These are phyloP conservation scores for Syzygium syzygioides DNA, from an alignment of 441 rosid species.

Conservation along the genomic window DNA sequence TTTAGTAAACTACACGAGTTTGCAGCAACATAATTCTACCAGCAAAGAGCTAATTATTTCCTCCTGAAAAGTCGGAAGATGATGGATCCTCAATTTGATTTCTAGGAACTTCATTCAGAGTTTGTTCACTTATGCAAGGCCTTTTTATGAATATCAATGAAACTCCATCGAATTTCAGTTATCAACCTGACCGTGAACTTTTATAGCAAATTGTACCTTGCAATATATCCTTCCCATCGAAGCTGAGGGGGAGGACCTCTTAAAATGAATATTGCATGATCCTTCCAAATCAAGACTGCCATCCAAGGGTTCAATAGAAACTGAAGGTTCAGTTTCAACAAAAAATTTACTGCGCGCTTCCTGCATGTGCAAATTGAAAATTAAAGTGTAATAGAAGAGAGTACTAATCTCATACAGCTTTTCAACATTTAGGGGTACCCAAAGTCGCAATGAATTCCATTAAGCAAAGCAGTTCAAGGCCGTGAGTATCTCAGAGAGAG, in stretches of 20 bases:
- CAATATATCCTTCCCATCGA: constrained; percentile 65
- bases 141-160: neutral
- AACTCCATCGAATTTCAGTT: neutral
- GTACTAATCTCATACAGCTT: neutral
- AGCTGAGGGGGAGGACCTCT: constrained; percentile 47
- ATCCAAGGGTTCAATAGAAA: constrained; percentile 47
- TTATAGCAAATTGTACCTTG: constrained; percentile 48
- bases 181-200: neutral
- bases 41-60: neutral
- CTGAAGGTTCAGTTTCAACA: constrained; percentile 63
- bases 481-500: neutral
- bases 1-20: neutral
- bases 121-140: neutral
- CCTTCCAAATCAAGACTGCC: constrained; percentile 76
- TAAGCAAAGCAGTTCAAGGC: neutral
- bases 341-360: constrained; percentile 79
- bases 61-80: neutral
- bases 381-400: neutral
- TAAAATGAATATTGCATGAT: constrained; percentile 50
- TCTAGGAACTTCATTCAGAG: neutral
- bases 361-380: constrained; percentile 28
- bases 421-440: neutral
- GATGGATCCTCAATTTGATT: neutral
- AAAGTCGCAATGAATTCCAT: neutral
- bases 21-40: neutral